Base-by-base conservation (phyloP, 2,329 filamentous ascomycete species). In the Aspergillus sp. region DNA sequence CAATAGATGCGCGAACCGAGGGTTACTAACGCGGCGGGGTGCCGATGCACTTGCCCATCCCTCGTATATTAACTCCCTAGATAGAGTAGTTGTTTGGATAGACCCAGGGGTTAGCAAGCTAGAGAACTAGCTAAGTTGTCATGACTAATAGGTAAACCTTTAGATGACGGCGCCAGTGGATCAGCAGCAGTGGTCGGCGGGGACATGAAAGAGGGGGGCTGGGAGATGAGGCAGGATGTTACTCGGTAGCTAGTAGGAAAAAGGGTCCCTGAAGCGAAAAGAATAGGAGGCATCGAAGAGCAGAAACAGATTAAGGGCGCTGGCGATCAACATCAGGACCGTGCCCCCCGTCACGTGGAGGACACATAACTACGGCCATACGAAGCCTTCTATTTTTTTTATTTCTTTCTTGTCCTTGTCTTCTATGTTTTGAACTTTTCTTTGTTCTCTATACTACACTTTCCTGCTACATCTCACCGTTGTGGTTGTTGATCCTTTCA, bases 291-390 rank as follows among this genome's bases (percentile, higher is more conserved):
- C 30, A 59, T 17, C 19, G 27, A 36, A 47, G 39, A 36, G 60
- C 42, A 60, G 39, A 36, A 54, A 54, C 38, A 60, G 57, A 64
- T 60, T 49, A 59, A 57, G 19, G 57, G 48, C 49, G 41, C 42
- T 25, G 58, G 36, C 44, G 58, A 61, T 59, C 61, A 59, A 50
- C 61, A 55, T 55, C 53, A 59, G 62, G 59, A 58, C 59, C 59
- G 59, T 62, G 62, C 55, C 50, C 50, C 58, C 52, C 52, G 41
- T 64, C 62, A 64, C 62, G 62, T 64, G 62, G 59, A 54, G 54
- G 8, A 38, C 53, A 55, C 41, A 55, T 55, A 55, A 42, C 53
- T 55, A 55, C 53, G 25, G 23, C 39, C 25, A 30, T 42, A 44
- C 39, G 25, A 55, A 55, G 25, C 17, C 27, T 39, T 47, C 27